Percentiles rank a stretch among this genome's conserved stretches.
Evolutionary conservation across 371 early-diverging fungal species (phyloP).

Genomic region (Nosema granulosis): DNA sequence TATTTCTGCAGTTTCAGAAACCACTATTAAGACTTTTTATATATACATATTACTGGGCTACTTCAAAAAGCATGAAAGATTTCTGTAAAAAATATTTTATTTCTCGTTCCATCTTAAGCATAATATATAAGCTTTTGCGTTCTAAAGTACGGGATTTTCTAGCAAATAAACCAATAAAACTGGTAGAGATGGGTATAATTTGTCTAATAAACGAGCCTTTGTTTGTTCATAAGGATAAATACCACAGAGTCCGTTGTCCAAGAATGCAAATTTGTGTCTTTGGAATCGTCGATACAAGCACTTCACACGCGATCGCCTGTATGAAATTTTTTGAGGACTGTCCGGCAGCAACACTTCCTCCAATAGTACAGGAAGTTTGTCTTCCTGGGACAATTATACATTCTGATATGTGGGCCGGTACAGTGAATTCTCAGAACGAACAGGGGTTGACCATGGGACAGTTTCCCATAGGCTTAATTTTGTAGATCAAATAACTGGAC

Average conservation of each 20-base stretch:
- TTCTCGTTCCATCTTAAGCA: too few species aligned
- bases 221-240: not conserved
- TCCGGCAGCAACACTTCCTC: not conserved
- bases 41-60: too few species aligned
- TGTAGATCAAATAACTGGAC: not conserved
- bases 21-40: too few species aligned
- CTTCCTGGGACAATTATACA: not conserved
- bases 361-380: not conserved
- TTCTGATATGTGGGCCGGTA: not conserved
- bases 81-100: too few species aligned
- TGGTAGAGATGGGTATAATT: not conserved
- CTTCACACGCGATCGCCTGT: not conserved
- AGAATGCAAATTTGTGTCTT: not conserved
- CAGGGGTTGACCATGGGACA: not conserved
- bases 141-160: too few species aligned
- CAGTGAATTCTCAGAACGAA: not conserved
- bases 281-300: not conserved
- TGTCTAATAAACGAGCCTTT: not conserved
- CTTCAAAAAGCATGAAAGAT: too few species aligned
- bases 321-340: not conserved
- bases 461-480: not conserved
- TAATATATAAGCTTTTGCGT: too few species aligned
- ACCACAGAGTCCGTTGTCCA: not conserved
- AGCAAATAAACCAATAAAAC: not conserved
- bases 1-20: too few species aligned